These are phyloP conservation scores for thale cress (Arabidopsis thaliana) DNA, from an alignment of 345 rosid species.

Conservation along the genomic window DNA sequence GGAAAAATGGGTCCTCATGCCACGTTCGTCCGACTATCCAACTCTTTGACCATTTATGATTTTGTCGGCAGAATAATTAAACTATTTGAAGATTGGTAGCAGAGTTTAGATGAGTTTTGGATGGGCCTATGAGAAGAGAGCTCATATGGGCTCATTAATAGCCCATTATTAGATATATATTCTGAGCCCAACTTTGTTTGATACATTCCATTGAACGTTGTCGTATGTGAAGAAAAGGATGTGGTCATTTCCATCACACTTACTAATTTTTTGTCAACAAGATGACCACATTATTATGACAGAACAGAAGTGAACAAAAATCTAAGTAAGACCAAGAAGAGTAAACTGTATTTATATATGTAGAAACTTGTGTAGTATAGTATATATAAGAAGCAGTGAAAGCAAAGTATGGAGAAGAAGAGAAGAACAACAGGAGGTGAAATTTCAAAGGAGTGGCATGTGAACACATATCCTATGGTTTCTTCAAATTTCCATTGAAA, in stretches of 20 bases:
- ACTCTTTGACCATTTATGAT: neutral
- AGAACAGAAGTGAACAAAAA: constrained; percentile 24
- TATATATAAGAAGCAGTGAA: neutral
- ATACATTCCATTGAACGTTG: neutral
- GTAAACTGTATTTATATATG: neutral
- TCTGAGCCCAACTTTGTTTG: neutral
- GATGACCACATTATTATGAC: constrained; percentile 39
- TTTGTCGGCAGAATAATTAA: constrained; percentile 30
- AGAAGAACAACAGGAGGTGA: constrained; percentile 15
- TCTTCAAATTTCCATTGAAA: constrained; percentile 13
- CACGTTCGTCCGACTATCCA: neutral
- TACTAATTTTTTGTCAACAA: neutral
- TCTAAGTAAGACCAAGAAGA: neutral
- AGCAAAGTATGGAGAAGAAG: neutral
- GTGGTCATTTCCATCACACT: constrained; percentile 26
- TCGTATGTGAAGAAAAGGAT: neutral
- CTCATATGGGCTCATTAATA: neutral
- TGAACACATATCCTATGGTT: constrained; percentile 32
- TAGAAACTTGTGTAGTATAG: neutral
- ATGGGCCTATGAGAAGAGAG: neutral
- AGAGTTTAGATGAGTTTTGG: neutral
- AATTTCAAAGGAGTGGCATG: constrained; percentile 43
- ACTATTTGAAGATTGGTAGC: neutral
- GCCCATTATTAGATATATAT: neutral
- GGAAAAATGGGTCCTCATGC: neutral